A percentile compares a stretch with the other conserved stretches of the same genome.
phyloP scores from a whole-genome alignment of 371 early-diverging fungal genomes.

The Thermomucor indicae-seudaticae region DNA sequence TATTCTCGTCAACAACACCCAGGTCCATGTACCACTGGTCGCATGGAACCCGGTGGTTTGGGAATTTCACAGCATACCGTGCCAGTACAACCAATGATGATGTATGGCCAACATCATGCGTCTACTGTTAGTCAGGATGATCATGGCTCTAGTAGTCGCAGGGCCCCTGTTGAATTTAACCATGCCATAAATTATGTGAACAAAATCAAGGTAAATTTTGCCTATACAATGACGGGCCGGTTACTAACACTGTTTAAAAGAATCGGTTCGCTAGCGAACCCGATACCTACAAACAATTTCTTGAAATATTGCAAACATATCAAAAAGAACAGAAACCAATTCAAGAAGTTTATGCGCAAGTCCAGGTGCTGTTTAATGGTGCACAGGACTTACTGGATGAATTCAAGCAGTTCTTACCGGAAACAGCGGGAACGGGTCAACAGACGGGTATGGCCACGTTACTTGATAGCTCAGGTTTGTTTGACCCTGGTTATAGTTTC shows the following conservation, averaged over 20 bases:
- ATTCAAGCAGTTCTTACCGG: slow-evolving; percentile 93
- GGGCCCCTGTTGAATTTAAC: slow-evolving; percentile 85
- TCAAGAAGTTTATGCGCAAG: slow-evolving; percentile 84
- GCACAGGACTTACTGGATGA: slow-evolving; percentile 88
- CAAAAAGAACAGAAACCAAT: slow-evolving; percentile 88
- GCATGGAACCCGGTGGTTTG: too few species aligned
- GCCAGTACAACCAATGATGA: background rate
- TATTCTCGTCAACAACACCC: slow-evolving; percentile 12
- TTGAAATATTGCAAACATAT: slow-evolving; percentile 91
- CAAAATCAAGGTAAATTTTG: slow-evolving; percentile 77
- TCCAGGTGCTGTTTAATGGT: slow-evolving; percentile 72
- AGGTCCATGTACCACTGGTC: too few species aligned
- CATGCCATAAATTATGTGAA: slow-evolving; percentile 98
- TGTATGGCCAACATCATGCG: background rate
- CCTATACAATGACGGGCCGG: background rate
- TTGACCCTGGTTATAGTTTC: too few species aligned
- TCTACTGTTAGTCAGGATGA: slow-evolving; percentile 15
- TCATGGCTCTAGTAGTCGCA: slow-evolving; percentile 2
- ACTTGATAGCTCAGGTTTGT: too few species aligned
- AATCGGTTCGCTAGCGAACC: slow-evolving; percentile 83
- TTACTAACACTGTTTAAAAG: slow-evolving; percentile 20
- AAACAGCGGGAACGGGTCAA: slow-evolving; percentile 22
- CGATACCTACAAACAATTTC: slow-evolving; percentile 88
- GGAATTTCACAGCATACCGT: slow-evolving; percentile 9
- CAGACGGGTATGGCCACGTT: slow-evolving; percentile 10